phyloP scores from a whole-genome alignment of 257 asterid species.

The Ehretia macrophylla region DNA sequence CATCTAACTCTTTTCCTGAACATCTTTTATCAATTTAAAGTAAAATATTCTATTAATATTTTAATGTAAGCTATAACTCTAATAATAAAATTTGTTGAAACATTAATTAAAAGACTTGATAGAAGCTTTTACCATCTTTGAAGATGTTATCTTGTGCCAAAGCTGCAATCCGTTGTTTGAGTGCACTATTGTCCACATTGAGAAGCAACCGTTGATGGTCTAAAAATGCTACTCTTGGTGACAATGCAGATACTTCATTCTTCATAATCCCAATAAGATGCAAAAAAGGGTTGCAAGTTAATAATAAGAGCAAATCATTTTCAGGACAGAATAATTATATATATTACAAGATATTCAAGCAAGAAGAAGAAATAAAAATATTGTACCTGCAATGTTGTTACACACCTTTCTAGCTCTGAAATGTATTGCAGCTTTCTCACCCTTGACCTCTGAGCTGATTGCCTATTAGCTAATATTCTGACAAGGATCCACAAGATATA shows the following conservation, averaged over 20 bases:
- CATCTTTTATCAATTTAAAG: too few species aligned
- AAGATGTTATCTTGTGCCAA: slow-evolving; percentile 91
- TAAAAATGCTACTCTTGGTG: slow-evolving; percentile 85
- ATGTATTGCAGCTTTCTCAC: slow-evolving; percentile 87
- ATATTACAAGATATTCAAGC: neutral
- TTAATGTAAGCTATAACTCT: too few species aligned
- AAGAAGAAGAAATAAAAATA: neutral
- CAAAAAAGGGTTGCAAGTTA: too few species aligned
- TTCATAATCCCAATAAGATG: slow-evolving; percentile 13
- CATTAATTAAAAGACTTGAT: too few species aligned
- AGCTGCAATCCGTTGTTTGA: slow-evolving; percentile 92
- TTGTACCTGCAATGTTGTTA: slow-evolving; percentile 66
- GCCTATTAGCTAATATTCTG: slow-evolving; percentile 89
- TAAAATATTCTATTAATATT: too few species aligned
- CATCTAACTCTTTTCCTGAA: too few species aligned
- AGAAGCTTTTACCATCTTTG: slow-evolving; percentile 95
- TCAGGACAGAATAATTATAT: neutral
- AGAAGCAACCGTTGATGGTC: slow-evolving; percentile 86
- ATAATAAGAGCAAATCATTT: too few species aligned
- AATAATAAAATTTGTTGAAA: too few species aligned
- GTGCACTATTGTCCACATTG: slow-evolving; percentile 78
- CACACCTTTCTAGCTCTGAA: slow-evolving; percentile 94
- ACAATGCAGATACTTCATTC: slow-evolving; percentile 90
- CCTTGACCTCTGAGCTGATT: slow-evolving; percentile 95
- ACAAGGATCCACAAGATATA: neutral